Base-by-base conservation (phyloP, 805 yeast species). In the Torulaspora gathmanii region DNA sequence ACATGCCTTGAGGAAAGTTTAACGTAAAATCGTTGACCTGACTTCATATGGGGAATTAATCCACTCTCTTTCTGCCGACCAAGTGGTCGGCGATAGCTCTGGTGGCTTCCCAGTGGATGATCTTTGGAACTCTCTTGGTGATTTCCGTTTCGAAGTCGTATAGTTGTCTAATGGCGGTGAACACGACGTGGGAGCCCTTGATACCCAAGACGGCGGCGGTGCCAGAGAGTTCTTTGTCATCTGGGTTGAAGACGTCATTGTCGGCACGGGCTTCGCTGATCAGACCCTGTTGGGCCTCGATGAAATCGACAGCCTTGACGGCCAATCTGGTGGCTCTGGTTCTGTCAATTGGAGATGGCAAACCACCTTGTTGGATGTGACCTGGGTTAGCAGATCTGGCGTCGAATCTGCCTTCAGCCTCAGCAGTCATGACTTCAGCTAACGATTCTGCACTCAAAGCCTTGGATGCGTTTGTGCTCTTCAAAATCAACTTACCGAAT, bases 121-220 rank as follows among this genome's bases (percentile, higher is more conserved):
- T 70, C 72, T 86, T 89, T 57, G 98, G 95, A 78, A 93, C 82
- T 73, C 99, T 83, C 66, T 72, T 78, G 17, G 69, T 72, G 29
- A 86, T 64, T 56, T 86, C 88, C 13, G 98, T 88, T 68, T 93
- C 98, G 61, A 72, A 83, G 62, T 90, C 95, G 69, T 86, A 90
- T 53, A 91, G 73, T 48, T 75, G 77, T 63, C 86, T 76, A 46
- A 93, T 77, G 8, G 93, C 73, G 9, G 86, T 75, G 71, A 86
- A 89, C 47, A 68, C 77, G 59, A 91, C 72, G 59, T 83, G 86
- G 11, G 95, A 80, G 38, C 86, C 79, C 62, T 80, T 78, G 50
- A 89, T 78, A 58, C 98, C 97, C 50, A 91, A 69, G 19, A 91
- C 95, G 31, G 84, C 78, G 15, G 95, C 89, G 37, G 95, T 83